These are phyloP conservation scores for Cystofilobasidium ferigula DNA, from an alignment of 768 basidiomycete genomes.

Conservation along the genomic window DNA sequence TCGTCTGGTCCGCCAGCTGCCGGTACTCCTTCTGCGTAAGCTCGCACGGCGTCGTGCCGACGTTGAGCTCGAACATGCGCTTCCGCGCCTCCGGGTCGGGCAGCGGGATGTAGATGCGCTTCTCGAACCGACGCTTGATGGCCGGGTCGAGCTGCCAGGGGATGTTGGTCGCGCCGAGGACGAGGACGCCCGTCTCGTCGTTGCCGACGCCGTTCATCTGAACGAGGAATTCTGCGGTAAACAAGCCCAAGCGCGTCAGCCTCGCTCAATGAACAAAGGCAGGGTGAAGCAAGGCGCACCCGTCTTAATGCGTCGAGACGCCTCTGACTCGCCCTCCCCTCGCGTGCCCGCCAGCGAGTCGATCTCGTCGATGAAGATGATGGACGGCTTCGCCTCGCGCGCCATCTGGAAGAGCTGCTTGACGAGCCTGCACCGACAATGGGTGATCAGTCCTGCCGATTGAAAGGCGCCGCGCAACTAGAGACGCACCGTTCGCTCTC, in stretches of 20 bases:
- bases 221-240: conserved; percentile 48
- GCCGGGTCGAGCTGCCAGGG: conserved; percentile 97
- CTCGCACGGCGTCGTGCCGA: conserved; percentile 82
- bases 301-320: conserved; percentile 92
- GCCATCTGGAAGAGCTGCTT: conserved; percentile 95
- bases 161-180: conserved; percentile 94
- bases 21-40: conserved; percentile 68
- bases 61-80: conserved; percentile 93
- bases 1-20: conserved; percentile 68
- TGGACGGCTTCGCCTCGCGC: conserved; percentile 87
- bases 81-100: conserved; percentile 83
- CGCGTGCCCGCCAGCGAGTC: conserved; percentile 90
- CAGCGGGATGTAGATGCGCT: conserved; percentile 94
- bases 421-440: conserved; percentile 54
- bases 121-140: conserved; percentile 94
- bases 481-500: conserved; percentile 77
- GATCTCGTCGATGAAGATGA: conserved; percentile 98
- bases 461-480: neutral
- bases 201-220: conserved; percentile 99
- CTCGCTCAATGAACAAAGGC: neutral
- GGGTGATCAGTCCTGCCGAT: neutral
- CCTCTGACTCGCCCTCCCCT: conserved; percentile 94
- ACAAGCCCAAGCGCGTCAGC: neutral
- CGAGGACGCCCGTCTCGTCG: conserved; percentile 90
- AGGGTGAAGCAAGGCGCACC: conserved; percentile 40